Conservation (phyloP, 2,329 filamentous ascomycete genomes). For the Diaporthe amygdali region DNA sequence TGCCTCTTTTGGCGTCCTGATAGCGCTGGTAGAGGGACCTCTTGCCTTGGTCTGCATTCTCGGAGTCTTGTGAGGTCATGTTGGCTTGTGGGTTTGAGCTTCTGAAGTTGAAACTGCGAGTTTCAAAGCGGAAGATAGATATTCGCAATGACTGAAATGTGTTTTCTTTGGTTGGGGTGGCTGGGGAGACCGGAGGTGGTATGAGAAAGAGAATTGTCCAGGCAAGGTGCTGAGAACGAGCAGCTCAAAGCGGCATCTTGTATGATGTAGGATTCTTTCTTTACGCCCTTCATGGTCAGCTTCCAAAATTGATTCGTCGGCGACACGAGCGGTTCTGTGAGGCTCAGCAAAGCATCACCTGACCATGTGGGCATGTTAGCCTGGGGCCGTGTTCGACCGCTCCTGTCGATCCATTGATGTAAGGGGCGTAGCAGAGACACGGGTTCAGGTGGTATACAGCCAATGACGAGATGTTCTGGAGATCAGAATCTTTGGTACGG, state of each 20-base stretch:
- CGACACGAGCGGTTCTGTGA: not conserved
- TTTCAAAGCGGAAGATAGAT: not conserved
- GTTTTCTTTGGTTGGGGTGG: no score
- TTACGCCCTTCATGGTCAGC: not conserved
- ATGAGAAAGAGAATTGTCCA: not conserved
- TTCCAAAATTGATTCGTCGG: not conserved
- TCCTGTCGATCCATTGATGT: not conserved
- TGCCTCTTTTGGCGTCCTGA: constrained; percentile 28
- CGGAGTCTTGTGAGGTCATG: not conserved
- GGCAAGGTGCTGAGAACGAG: no score
- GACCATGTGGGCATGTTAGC: not conserved
- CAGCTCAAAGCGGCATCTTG: not conserved
- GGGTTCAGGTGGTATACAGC: no score
- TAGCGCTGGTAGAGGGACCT: constrained; percentile 31
- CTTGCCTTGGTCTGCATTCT: not conserved
- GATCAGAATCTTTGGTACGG: no score
- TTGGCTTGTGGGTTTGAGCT: not conserved
- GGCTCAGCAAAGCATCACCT: not conserved
- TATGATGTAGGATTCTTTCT: no score
- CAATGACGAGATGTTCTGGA: not conserved
- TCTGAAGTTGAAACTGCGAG: not conserved
- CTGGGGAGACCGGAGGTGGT: not conserved
- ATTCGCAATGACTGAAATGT: not conserved
- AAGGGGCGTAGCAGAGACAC: not conserved
- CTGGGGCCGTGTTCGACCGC: not conserved